A percentile compares a stretch with the other conserved stretches of the same genome.
Conservation (phyloP, 768 basidiomycete species). For the Lactarius hengduanensis region DNA sequence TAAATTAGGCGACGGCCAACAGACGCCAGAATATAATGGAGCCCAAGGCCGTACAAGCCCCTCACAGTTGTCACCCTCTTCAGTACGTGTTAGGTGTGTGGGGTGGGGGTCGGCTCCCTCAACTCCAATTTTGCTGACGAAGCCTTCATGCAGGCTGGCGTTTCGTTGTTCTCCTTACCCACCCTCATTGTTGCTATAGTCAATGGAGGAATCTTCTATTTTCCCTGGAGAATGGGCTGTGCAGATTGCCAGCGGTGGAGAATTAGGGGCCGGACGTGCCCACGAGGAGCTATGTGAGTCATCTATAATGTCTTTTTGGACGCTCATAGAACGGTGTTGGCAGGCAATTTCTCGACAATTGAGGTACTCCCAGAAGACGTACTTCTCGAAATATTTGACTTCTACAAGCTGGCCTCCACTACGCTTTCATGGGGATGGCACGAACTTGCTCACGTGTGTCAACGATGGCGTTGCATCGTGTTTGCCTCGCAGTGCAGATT, state of each 20-base stretch:
- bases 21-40: not conserved
- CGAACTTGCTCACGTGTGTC: conserved; percentile 8
- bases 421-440: conserved; percentile 7
- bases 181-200: not conserved
- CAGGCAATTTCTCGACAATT: not conserved
- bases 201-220: not conserved
- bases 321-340: not conserved
- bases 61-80: not conserved
- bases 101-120: too few relatives aligned
- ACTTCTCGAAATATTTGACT: conserved; percentile 10
- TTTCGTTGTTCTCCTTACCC: not conserved
- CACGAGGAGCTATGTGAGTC: not conserved
- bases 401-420: conserved; percentile 4
- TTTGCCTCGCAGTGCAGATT: conserved; percentile 9
- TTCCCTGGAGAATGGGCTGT: not conserved
- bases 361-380: conserved; percentile 13
- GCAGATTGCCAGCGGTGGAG: not conserved
- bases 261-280: not conserved
- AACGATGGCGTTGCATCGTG: conserved; percentile 6
- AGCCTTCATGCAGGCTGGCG: not conserved
- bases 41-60: not conserved
- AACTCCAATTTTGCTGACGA: not conserved
- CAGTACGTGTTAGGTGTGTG: not conserved
- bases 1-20: not conserved
- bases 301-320: not conserved